A percentile compares a stretch with the other conserved stretches of the same genome.
phyloP scores from a whole-genome alignment of 1,139 yeast species.

The Blastobotrys apis region DNA sequence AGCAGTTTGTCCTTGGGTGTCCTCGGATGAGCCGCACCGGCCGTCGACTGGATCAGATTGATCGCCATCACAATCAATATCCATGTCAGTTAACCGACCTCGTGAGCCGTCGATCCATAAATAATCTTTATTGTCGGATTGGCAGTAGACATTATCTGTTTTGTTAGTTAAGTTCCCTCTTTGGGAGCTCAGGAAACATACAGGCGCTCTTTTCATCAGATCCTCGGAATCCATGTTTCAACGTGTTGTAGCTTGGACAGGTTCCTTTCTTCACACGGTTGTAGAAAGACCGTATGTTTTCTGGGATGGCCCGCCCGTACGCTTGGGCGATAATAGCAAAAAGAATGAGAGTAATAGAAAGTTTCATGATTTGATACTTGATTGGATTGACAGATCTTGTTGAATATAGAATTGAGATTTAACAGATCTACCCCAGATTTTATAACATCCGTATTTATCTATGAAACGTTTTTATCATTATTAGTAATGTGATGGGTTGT shows the following conservation, averaged over 20 bases:
- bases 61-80: conserved; percentile 18
- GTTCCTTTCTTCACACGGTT: not conserved
- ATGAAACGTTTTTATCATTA: too few relatives aligned
- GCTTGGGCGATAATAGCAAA: too few relatives aligned
- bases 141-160: conserved; percentile 3
- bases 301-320: not conserved
- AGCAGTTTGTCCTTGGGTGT: conserved; percentile 11
- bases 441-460: too few relatives aligned
- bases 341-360: too few relatives aligned
- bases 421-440: too few relatives aligned
- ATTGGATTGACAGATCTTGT: too few relatives aligned
- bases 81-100: conserved; percentile 14
- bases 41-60: conserved; percentile 7
- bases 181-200: not conserved
- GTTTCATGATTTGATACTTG: too few relatives aligned
- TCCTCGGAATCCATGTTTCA: conserved; percentile 1
- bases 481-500: too few relatives aligned
- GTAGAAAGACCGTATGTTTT: conserved; percentile 7
- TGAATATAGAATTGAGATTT: too few relatives aligned
- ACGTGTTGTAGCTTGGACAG: conserved; percentile 3
- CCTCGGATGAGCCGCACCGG: conserved; percentile 10
- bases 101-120: conserved; percentile 4
- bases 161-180: not conserved
- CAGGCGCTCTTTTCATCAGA: not conserved
- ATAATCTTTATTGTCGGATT: not conserved